Evolutionary conservation across 495 filamentous ascomycete genomes (phyloP).

Genomic region (Penicillium macrosclerotiorum): DNA sequence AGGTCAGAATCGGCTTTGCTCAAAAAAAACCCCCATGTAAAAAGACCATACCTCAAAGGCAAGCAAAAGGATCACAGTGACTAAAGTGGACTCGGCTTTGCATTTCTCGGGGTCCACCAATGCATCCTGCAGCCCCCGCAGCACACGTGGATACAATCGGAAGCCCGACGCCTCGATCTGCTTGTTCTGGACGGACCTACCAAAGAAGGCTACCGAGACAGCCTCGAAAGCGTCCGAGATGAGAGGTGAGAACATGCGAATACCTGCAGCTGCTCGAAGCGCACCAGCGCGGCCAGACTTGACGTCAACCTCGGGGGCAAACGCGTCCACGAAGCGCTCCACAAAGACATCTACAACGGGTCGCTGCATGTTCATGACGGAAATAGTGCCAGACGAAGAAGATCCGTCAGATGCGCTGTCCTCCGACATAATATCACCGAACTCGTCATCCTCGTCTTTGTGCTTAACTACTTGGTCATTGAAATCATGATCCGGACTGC

Average conservation of each 20-base stretch:
- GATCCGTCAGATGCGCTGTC: slow-evolving; percentile 25
- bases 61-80: slow-evolving; percentile 43
- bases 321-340: slow-evolving; percentile 46
- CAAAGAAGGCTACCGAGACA: slow-evolving; percentile 44
- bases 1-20: slow-evolving; percentile 9
- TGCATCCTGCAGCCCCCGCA: slow-evolving; percentile 40
- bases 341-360: slow-evolving; percentile 41
- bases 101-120: slow-evolving; percentile 40
- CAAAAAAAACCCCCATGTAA: not conserved
- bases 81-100: slow-evolving; percentile 43
- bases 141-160: slow-evolving; percentile 38
- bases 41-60: slow-evolving; percentile 37
- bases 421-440: slow-evolving; percentile 10
- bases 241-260: slow-evolving; percentile 46
- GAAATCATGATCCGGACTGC: slow-evolving; percentile 9
- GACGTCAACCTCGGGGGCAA: slow-evolving; percentile 40
- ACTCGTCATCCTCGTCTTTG: slow-evolving; percentile 15
- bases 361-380: slow-evolving; percentile 24
- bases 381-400: slow-evolving; percentile 21
- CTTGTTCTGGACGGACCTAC: slow-evolving; percentile 37
- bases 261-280: slow-evolving; percentile 38
- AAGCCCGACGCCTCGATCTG: slow-evolving; percentile 39
- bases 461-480: slow-evolving; percentile 8
- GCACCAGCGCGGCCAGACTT: slow-evolving; percentile 43
- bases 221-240: slow-evolving; percentile 42